Evolutionary conservation across 139 green algal species (phyloP).

Genomic region (Closterium sp.): DNA sequence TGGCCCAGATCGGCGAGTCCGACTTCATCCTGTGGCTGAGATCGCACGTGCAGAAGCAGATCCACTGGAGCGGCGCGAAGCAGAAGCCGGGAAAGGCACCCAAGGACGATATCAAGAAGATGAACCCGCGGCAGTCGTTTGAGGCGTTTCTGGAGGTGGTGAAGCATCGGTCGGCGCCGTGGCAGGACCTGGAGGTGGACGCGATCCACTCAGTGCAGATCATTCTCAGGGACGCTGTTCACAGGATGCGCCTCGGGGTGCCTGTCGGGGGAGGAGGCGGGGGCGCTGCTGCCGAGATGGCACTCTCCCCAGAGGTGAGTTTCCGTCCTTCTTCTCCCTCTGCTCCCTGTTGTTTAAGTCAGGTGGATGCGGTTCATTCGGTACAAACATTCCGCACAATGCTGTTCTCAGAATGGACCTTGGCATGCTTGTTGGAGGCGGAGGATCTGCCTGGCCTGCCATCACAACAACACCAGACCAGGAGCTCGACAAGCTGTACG

Average conservation of each 20-base stretch:
- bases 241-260: too few species aligned
- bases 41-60: conserved; percentile 23
- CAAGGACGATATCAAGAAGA: background rate
- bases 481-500: conserved; percentile 32
- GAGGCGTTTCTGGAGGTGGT: too few species aligned
- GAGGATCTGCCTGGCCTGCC: too few species aligned
- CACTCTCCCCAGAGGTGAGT: too few species aligned
- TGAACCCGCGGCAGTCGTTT: too few species aligned
- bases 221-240: too few species aligned
- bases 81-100: background rate
- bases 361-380: conserved; percentile 41
- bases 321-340: background rate
- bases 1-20: background rate
- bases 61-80: conserved; percentile 30
- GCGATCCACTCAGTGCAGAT: too few species aligned
- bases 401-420: background rate
- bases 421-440: too few species aligned
- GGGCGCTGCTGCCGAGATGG: too few species aligned
- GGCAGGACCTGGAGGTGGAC: too few species aligned
- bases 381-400: conserved; percentile 32
- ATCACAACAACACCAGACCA: background rate
- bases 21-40: conserved; percentile 48
- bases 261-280: too few species aligned
- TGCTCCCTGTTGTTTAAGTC: background rate
- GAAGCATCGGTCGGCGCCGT: too few species aligned